Evolutionary conservation across 805 yeast species (phyloP), one percentile per base, ranked within the genome.

Genomic region (Candida vaughaniae): DNA sequence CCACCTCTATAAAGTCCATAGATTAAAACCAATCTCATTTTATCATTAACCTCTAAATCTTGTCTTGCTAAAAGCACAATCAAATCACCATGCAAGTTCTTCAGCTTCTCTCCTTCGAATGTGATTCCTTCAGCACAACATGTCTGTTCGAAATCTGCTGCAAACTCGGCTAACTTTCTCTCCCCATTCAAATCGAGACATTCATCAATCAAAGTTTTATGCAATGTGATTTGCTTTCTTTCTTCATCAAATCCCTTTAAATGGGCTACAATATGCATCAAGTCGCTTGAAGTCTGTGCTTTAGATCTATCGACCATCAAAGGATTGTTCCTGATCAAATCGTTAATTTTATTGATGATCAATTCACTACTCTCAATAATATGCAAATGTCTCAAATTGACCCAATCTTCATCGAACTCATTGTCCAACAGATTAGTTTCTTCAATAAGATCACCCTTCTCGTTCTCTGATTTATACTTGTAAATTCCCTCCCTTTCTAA

Each of bases 1-100:
- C 96, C 96, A 3, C 90, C 91, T 47, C 98, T 73, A 55, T 80
- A 83, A 19, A 89, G 57, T 0, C 87, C 82, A 58, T 93, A 93
- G 2, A 85, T 62, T 15, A 85, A 65, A 10, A 93, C 75, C 19
- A 85, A 64, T 42, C 99, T 74, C 38, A 88, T 65, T 53, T 87
- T 87, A 52, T 87, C 95, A 12, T 73, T 73, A 39, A 71, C 67
- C 19, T 68, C 76, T 29, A 79, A 68, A 28, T 64, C 69, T 17
- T 64, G 68, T 29, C 75, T 60, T 0, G 69, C 62, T 16, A 91
- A 64, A 16, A 80, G 54, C 3, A 62, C 69, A 19, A 90, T 66
- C 38, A 89, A 62, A 23, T 75, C 77, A 35, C 78, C 84, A 22
- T 84, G 80, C 16, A 85, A 61, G 35, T 73, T 70, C 47, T 76